These are phyloP conservation scores for Neurospora sp. DNA, from an alignment of 495 filamentous ascomycete species.

Conservation along the genomic window DNA sequence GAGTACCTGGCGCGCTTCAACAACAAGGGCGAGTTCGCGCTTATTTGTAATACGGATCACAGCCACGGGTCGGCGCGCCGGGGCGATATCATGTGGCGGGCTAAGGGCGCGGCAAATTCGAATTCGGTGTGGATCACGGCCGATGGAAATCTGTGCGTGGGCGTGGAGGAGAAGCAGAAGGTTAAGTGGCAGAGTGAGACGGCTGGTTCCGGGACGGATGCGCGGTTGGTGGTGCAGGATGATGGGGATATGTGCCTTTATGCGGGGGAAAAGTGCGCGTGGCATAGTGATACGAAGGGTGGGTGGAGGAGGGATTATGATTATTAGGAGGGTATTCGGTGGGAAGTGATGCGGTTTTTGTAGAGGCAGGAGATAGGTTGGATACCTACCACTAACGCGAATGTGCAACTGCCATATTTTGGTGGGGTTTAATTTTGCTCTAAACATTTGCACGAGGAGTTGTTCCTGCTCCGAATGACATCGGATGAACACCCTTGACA, in stretches of 20 bases:
- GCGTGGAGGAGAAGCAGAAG: neutral
- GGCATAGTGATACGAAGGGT: neutral
- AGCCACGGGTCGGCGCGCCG: neutral
- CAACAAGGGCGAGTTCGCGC: neutral
- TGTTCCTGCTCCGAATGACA: neutral
- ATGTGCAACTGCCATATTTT: neutral
- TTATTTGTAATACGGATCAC: neutral
- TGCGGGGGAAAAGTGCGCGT: neutral
- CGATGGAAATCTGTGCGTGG: neutral
- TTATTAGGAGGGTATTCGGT: neutral
- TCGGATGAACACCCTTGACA: neutral
- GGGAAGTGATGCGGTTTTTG: neutral
- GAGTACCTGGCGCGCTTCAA: neutral
- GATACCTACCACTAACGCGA: neutral
- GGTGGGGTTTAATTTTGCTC: neutral
- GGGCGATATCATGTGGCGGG: neutral
- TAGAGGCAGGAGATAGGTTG: neutral
- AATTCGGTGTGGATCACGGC: neutral
- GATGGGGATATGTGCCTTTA: neutral
- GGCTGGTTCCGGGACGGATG: neutral
- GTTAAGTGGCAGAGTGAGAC: neutral
- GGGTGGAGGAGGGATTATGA: neutral
- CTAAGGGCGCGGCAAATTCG: neutral
- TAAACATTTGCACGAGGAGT: neutral
- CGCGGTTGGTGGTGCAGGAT: neutral